Conservation (phyloP, 441 rosid genomes). For the Metrosideros polymorpha region DNA sequence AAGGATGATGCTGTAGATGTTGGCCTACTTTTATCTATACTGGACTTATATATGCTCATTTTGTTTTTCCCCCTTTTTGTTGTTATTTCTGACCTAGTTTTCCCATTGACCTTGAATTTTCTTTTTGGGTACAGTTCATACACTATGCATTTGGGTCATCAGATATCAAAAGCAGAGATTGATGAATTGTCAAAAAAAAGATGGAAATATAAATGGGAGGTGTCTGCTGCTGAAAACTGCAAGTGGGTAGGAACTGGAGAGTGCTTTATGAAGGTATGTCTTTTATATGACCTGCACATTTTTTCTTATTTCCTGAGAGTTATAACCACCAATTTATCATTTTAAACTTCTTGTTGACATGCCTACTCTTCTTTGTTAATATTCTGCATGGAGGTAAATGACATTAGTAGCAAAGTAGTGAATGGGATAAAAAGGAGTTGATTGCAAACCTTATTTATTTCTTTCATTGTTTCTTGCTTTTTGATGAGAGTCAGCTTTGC, state of each 20-base stretch:
- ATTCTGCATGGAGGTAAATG: background rate
- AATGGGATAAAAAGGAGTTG: background rate
- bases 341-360: background rate
- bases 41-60: background rate
- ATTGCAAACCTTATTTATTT: background rate
- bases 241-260: constrained; percentile 68
- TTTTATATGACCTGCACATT: background rate
- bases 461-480: background rate
- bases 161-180: constrained; percentile 48
- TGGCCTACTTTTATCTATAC: background rate
- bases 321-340: background rate
- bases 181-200: constrained; percentile 39
- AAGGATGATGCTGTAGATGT: background rate
- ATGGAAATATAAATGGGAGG: constrained; percentile 68
- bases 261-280: constrained; percentile 44
- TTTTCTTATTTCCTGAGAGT: background rate
- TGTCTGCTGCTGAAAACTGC: constrained; percentile 58
- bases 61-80: background rate
- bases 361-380: background rate
- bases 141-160: constrained; percentile 47
- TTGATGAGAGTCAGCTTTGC: background rate
- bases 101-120: background rate
- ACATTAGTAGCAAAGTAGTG: background rate
- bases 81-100: background rate
- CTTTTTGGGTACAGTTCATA: constrained; percentile 48